Evolutionary conservation across 192 early-diverging fungal species (phyloP).

Genomic region (Bifiguratus adelaidae): DNA sequence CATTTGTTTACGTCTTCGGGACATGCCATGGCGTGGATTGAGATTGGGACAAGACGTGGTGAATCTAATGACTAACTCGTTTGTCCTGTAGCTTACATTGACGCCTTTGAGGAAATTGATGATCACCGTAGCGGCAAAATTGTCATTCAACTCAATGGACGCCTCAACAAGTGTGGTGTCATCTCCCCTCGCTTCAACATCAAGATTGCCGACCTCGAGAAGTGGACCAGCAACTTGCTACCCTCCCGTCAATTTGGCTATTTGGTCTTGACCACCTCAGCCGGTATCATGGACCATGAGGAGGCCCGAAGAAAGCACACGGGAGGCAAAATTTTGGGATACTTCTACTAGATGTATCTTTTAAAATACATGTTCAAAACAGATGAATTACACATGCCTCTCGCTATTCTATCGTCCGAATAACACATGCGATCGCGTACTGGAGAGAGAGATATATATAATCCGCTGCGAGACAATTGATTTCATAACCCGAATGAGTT

Average conservation of each 20-base stretch:
- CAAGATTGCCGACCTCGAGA: slow-evolving; percentile 89
- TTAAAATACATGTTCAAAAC: too few relatives aligned
- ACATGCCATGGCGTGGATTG: too few relatives aligned
- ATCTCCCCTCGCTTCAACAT: slow-evolving; percentile 98
- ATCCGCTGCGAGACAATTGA: too few relatives aligned
- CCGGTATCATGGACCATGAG: slow-evolving; percentile 99
- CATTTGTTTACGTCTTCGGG: slow-evolving; percentile 31
- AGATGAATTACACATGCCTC: too few relatives aligned
- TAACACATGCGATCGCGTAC: too few relatives aligned
- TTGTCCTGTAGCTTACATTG: slow-evolving; percentile 77
- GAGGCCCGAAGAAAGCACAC: slow-evolving; percentile 95
- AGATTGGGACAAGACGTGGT: too few relatives aligned
- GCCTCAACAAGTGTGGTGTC: slow-evolving; percentile 99
- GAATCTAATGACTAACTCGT: too few relatives aligned
- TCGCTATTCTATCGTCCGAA: too few relatives aligned
- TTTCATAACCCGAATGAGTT: too few relatives aligned
- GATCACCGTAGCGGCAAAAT: slow-evolving; percentile 98
- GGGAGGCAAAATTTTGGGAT: slow-evolving; percentile 92
- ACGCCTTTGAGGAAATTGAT: slow-evolving; percentile 98
- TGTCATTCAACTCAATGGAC: slow-evolving; percentile 95
- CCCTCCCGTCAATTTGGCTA: slow-evolving; percentile 98
- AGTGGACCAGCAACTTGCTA: slow-evolving; percentile 93
- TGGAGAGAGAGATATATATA: too few relatives aligned
- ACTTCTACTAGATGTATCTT: not conserved
- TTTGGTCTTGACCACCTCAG: slow-evolving; percentile 85